Percentiles rank a stretch among this genome's conserved stretches.
phyloP scores from a whole-genome alignment of 1,139 yeast genomes.

The Debaryomyces coudertii region DNA sequence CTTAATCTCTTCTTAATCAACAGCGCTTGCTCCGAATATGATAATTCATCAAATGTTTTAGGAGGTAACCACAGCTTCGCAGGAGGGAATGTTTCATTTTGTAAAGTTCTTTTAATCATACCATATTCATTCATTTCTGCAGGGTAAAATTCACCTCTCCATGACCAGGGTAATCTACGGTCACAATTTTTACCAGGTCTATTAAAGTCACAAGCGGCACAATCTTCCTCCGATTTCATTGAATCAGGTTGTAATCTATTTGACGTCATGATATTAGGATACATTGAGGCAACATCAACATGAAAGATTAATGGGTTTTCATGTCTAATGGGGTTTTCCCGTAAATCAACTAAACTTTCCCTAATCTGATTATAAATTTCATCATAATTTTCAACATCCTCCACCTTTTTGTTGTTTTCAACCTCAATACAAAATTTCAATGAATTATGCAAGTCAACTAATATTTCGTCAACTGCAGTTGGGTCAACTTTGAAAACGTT shows the following conservation, averaged over 20 bases:
- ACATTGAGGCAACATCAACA: slow-evolving; percentile 99
- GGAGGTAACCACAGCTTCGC: slow-evolving; percentile 56
- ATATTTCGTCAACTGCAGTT: slow-evolving; percentile 76
- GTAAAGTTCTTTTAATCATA: slow-evolving; percentile 84
- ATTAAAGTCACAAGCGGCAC: slow-evolving; percentile 97
- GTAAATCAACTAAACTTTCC: slow-evolving; percentile 56
- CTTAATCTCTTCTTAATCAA: slow-evolving; percentile 77
- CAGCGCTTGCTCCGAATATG: slow-evolving; percentile 76
- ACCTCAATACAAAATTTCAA: slow-evolving; percentile 82
- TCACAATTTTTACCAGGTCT: slow-evolving; percentile 95
- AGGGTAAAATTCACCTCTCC: slow-evolving; percentile 97
- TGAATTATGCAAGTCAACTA: slow-evolving; percentile 74
- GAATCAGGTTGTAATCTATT: slow-evolving; percentile 98
- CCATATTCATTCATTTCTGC: slow-evolving; percentile 90
- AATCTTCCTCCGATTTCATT: slow-evolving; percentile 91
- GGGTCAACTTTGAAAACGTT: slow-evolving; percentile 80
- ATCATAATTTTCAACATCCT: slow-evolving; percentile 78
- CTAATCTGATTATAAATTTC: slow-evolving; percentile 69
- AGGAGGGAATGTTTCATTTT: slow-evolving; percentile 76
- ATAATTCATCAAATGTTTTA: slow-evolving; percentile 71
- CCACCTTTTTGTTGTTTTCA: slow-evolving; percentile 72
- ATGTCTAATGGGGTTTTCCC: slow-evolving; percentile 60
- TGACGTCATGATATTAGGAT: slow-evolving; percentile 98
- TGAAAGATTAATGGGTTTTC: slow-evolving; percentile 92
- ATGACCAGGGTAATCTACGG: slow-evolving; percentile 90